phyloP scores from a whole-genome alignment of 2,329 filamentous ascomycete genomes.

The Alternaria ethzedia region DNA sequence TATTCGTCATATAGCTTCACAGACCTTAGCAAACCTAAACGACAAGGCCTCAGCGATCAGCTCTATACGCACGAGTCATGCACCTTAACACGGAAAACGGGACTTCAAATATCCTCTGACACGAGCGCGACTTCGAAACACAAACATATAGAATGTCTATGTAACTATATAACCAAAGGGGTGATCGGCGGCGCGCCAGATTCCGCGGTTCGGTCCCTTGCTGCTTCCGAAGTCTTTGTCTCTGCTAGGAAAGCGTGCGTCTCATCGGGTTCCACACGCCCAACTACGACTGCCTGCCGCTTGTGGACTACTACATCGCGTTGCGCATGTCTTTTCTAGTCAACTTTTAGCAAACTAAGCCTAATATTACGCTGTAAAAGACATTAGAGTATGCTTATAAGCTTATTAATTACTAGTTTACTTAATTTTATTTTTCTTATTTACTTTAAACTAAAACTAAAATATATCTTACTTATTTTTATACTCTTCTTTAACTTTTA shows the following conservation, averaged over 20 bases:
- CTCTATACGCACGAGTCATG: conserved; percentile 3
- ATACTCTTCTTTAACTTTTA: too few species aligned
- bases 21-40: neutral
- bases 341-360: accelerated
- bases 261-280: neutral
- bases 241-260: neutral
- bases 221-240: neutral
- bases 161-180: neutral
- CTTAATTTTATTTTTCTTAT: too few species aligned
- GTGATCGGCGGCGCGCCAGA: neutral
- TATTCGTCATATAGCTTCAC: neutral
- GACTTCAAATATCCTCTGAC: neutral
- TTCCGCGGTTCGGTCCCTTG: neutral
- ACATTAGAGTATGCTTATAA: too few species aligned
- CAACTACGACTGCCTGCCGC: neutral
- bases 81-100: neutral
- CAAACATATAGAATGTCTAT: neutral
- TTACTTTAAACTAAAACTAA: too few species aligned
- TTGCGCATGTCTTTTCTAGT: neutral
- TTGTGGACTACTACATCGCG: neutral
- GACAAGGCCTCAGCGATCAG: neutral
- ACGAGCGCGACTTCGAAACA: neutral
- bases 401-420: too few species aligned
- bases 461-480: too few species aligned
- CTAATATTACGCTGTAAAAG: too few species aligned